Percentiles rank a stretch among this genome's conserved stretches.
phyloP scores from a whole-genome alignment of 495 filamentous ascomycete species.

The Chlorociboria aeruginascens region DNA sequence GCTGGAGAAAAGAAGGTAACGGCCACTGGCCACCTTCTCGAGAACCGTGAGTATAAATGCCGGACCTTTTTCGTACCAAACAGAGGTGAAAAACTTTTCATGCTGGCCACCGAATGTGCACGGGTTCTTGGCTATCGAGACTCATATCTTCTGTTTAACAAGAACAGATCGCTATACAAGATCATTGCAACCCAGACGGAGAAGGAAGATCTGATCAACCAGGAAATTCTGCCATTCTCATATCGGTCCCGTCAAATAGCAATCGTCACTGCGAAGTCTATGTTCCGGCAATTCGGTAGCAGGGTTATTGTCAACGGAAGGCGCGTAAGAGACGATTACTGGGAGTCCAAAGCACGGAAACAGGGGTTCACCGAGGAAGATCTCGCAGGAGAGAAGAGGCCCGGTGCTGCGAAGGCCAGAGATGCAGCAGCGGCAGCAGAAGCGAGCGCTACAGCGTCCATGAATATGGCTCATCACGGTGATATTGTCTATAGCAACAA shows the following conservation, averaged over 20 bases:
- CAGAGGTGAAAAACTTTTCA: constrained; percentile 87
- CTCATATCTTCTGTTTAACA: constrained; percentile 98
- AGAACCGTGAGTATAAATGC: constrained; percentile 81
- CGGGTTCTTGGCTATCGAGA: constrained; percentile 90
- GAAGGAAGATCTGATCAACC: constrained; percentile 90
- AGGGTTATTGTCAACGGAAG: constrained; percentile 81
- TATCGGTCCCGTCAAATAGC: constrained; percentile 97
- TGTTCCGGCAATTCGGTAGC: constrained; percentile 99
- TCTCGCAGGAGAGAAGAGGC: constrained; percentile 89
- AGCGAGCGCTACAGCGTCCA: constrained; percentile 27
- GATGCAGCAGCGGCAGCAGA: constrained; percentile 58
- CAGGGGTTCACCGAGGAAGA: constrained; percentile 98
- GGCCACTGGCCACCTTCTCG: constrained; percentile 65
- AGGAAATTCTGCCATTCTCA: constrained; percentile 94
- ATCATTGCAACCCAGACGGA: constrained; percentile 95
- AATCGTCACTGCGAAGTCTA: constrained; percentile 95
- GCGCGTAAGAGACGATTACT: constrained; percentile 94
- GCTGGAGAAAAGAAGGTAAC: constrained; percentile 91
- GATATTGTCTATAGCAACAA: constrained; percentile 77
- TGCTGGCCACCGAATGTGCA: constrained; percentile 97
- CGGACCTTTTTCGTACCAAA: constrained; percentile 87
- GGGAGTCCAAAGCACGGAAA: constrained; percentile 93
- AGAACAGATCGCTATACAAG: constrained; percentile 93
- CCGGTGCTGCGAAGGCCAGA: constrained; percentile 78
- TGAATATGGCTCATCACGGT: constrained; percentile 49